These are phyloP conservation scores for Lactifluus pinguis DNA, from an alignment of 768 basidiomycete species.

Conservation along the genomic window DNA sequence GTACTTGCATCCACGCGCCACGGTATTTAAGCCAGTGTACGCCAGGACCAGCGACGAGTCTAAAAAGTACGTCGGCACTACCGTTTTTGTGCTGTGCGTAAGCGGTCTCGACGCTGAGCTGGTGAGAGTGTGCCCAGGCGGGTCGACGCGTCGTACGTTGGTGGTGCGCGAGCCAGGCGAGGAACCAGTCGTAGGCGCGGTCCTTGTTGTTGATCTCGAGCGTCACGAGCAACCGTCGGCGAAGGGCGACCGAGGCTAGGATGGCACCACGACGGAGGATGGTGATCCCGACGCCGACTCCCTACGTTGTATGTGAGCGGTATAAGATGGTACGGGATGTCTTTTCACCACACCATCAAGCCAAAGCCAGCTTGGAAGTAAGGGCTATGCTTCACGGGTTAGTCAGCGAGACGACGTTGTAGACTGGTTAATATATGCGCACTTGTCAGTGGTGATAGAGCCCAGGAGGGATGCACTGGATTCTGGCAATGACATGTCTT, in stretches of 20 bases:
- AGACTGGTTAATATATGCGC: slow-evolving; percentile 25
- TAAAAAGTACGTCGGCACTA: slow-evolving; percentile 81
- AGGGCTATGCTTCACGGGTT: slow-evolving; percentile 53
- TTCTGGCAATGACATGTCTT: neutral
- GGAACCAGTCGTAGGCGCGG: slow-evolving; percentile 91
- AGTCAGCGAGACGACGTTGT: neutral
- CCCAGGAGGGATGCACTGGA: slow-evolving; percentile 1
- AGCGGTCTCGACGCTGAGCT: slow-evolving; percentile 89
- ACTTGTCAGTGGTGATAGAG: slow-evolving; percentile 58
- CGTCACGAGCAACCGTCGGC: slow-evolving; percentile 84
- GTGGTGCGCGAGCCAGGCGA: slow-evolving; percentile 88
- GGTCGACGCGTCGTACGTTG: slow-evolving; percentile 18
- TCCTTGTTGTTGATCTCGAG: slow-evolving; percentile 97
- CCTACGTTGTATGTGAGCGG: slow-evolving; percentile 36
- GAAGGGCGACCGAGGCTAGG: slow-evolving; percentile 64
- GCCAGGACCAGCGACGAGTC: slow-evolving; percentile 92
- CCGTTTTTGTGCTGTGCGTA: slow-evolving; percentile 88
- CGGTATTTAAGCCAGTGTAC: slow-evolving; percentile 86
- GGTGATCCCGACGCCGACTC: slow-evolving; percentile 81
- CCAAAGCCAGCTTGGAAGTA: slow-evolving; percentile 98
- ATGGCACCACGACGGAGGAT: slow-evolving; percentile 61
- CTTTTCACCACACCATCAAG: slow-evolving; percentile 85
- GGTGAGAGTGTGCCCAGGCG: slow-evolving; percentile 69
- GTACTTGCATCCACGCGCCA: slow-evolving; percentile 93
- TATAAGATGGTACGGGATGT: neutral